Evolutionary conservation across 139 green algal genomes (phyloP).

Genomic region (Closterium sp.): DNA sequence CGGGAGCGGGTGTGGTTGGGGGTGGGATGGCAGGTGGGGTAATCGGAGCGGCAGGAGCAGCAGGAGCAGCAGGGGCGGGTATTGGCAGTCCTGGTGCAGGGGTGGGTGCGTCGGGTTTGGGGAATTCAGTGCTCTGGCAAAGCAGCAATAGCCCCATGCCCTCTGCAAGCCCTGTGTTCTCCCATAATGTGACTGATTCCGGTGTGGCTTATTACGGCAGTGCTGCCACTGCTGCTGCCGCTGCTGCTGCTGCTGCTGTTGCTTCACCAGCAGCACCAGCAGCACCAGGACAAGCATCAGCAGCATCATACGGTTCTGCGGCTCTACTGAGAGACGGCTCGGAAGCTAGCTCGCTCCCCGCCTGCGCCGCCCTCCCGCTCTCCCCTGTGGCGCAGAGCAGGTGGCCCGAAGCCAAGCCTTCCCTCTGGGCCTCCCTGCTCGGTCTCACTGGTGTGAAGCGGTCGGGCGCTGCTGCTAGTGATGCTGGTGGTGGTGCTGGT

Average conservation of each 20-base stretch:
- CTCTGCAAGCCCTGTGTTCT: background rate
- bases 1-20: background rate
- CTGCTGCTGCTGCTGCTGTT: background rate
- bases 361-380: background rate
- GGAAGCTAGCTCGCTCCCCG: background rate
- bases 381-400: background rate
- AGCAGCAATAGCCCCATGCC: background rate
- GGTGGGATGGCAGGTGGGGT: background rate
- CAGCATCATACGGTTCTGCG: background rate
- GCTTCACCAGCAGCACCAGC: background rate
- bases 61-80: background rate
- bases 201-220: background rate
- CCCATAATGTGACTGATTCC: background rate
- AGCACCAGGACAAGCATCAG: background rate
- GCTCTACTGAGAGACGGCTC: background rate
- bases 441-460: background rate
- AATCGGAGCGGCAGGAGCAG: background rate
- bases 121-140: background rate
- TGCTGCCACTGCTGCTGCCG: background rate
- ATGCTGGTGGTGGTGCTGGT: background rate
- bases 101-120: no score
- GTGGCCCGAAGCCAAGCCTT: background rate
- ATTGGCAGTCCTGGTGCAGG: background rate
- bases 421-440: background rate
- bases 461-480: background rate